Conservation (phyloP, 306 rosid species). For the Hippophae rhamnoides region DNA sequence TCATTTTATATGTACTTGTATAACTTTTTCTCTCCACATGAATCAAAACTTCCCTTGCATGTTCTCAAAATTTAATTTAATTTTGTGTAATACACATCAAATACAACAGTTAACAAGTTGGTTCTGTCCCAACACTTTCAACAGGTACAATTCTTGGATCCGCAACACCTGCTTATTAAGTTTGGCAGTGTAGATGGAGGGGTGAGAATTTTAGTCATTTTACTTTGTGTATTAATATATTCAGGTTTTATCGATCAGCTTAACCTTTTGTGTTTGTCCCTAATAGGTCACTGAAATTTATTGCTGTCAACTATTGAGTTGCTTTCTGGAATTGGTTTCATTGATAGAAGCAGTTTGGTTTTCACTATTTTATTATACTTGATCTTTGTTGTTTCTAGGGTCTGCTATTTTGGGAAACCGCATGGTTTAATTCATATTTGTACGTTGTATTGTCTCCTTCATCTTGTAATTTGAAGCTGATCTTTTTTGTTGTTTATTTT, state of each 20-base stretch:
- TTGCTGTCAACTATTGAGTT: conserved; percentile 3
- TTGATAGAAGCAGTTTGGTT: conserved; percentile 4
- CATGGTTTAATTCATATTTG: too few relatives aligned
- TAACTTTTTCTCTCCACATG: conserved; percentile 12
- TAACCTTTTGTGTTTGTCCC: background rate
- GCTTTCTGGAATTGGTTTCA: conserved; percentile 12
- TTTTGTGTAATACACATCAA: conserved; percentile 10
- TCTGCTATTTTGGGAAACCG: background rate
- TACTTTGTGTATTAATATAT: conserved; percentile 9
- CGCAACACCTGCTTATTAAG: conserved; percentile 89
- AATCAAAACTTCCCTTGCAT: conserved; percentile 20
- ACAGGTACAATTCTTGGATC: conserved; percentile 98
- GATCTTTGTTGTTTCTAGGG: conserved; percentile 4
- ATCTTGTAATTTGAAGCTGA: too few relatives aligned
- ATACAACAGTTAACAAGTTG: conserved; percentile 32
- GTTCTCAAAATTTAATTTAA: conserved; percentile 8
- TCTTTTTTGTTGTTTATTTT: too few relatives aligned
- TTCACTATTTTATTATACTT: background rate
- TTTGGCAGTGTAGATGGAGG: conserved; percentile 94
- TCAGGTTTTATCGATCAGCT: background rate
- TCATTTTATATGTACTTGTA: conserved; percentile 1
- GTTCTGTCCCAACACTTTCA: conserved; percentile 35
- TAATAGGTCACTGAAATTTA: background rate
- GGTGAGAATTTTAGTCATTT: conserved; percentile 46
- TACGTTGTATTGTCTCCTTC: too few relatives aligned